Evolutionary conservation across 495 filamentous ascomycete genomes (phyloP).

Genomic region (Halenospora varia): DNA sequence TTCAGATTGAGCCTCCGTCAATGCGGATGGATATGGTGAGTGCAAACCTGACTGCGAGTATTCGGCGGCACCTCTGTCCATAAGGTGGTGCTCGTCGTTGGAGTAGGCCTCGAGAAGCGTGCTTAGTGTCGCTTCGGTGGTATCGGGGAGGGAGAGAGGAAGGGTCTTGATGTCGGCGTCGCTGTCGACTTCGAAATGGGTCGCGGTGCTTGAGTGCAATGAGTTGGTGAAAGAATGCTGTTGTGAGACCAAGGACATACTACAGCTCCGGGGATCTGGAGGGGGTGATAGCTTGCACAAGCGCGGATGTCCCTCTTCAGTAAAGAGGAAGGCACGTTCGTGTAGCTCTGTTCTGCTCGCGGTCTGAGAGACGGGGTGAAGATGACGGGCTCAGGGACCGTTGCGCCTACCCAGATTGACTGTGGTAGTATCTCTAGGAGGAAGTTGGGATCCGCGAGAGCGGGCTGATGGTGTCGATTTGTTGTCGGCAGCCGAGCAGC

Average conservation of each 20-base stretch:
- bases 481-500: too few relatives aligned
- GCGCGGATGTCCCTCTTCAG: background rate
- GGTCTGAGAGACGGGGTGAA: background rate
- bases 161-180: background rate
- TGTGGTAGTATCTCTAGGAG: background rate
- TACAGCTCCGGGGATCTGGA: conserved; percentile 28
- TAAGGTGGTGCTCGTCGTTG: conserved; percentile 48
- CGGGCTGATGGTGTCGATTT: too few relatives aligned
- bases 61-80: conserved; percentile 88
- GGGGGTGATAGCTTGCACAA: conserved; percentile 10
- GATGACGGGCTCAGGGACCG: background rate
- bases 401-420: background rate
- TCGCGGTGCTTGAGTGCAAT: conserved; percentile 29
- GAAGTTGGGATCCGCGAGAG: too few relatives aligned
- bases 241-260: conserved; percentile 40
- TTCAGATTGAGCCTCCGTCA: conserved; percentile 74
- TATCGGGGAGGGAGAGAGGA: conserved; percentile 15
- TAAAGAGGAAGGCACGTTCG: background rate
- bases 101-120: conserved; percentile 32
- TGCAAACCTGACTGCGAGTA: conserved; percentile 99
- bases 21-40: conserved; percentile 70
- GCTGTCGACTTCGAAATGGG: conserved; percentile 14
- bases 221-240: conserved; percentile 28
- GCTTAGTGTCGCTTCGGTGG: conserved; percentile 30
- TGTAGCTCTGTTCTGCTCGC: background rate